Percentiles rank a stretch among this genome's conserved stretches.
These are phyloP conservation scores for Lentinula novae-zelandiae DNA, from an alignment of 1,284 basidiomycete genomes.

Conservation along the genomic window DNA sequence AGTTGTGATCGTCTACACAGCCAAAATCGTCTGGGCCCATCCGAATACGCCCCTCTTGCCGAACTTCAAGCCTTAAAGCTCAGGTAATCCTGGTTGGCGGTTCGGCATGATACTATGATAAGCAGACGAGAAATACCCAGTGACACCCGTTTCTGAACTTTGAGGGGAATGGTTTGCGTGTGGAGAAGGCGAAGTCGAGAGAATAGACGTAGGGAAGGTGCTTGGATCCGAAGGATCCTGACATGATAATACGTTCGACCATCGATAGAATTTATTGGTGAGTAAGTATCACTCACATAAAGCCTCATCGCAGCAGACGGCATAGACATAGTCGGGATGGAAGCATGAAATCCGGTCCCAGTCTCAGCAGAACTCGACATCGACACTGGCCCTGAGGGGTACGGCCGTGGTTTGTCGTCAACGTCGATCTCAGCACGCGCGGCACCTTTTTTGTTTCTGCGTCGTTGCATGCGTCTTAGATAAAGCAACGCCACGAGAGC, in stretches of 20 bases:
- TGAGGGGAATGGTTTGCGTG: background rate
- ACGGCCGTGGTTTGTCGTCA: background rate
- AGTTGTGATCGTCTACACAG: too few species aligned
- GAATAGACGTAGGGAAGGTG: background rate
- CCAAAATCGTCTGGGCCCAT: background rate
- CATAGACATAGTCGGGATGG: background rate
- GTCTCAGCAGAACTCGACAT: background rate
- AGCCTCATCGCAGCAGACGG: background rate
- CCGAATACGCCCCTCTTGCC: too few species aligned
- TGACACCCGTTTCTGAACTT: background rate
- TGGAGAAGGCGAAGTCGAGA: background rate
- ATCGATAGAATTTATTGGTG: background rate
- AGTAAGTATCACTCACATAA: background rate
- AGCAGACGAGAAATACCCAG: background rate
- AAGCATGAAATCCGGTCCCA: constrained; percentile 1
- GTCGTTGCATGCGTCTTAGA: background rate
- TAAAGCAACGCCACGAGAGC: background rate
- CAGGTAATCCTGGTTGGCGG: background rate
- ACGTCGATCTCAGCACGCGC: background rate
- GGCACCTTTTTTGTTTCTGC: background rate
- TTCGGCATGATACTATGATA: background rate
- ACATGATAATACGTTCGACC: background rate
- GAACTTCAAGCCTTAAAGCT: background rate
- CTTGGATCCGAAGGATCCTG: constrained; percentile 3
- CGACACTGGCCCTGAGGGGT: background rate